phyloP scores from a whole-genome alignment of 2,329 filamentous ascomycete genomes.

The Aspergillus hiratsukae region DNA sequence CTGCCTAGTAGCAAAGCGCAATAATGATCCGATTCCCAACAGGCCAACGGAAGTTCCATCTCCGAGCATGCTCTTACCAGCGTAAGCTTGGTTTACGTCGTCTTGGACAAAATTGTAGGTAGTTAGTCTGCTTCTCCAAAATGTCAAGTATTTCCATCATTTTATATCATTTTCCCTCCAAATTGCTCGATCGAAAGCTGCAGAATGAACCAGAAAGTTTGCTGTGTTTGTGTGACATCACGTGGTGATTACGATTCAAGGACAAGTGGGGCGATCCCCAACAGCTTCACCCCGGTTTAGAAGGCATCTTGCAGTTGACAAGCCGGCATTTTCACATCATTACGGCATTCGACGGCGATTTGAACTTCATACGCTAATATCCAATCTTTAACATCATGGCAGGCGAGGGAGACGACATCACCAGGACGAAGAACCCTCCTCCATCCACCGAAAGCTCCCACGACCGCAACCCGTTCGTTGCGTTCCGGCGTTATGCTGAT shows the following conservation, averaged over 20 bases:
- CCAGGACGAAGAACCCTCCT: slow-evolving; percentile 9
- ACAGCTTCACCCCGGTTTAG: slow-evolving; percentile 22
- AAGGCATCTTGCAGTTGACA: background rate
- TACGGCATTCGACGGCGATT: background rate
- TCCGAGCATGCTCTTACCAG: background rate
- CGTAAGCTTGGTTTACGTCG: background rate
- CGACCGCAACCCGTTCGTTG: slow-evolving; percentile 53
- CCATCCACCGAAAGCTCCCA: slow-evolving; percentile 18
- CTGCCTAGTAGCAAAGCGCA: background rate
- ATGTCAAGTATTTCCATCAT: background rate
- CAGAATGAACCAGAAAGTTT: background rate
- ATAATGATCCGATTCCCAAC: background rate
- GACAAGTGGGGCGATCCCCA: slow-evolving; percentile 27
- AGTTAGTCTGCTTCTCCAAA: background rate
- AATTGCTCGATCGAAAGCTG: background rate
- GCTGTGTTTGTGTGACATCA: slow-evolving; percentile 21
- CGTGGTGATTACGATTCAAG: slow-evolving; percentile 21
- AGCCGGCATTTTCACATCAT: background rate
- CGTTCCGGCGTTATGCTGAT: slow-evolving; percentile 59
- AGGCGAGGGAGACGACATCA: slow-evolving; percentile 16
- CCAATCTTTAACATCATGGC: slow-evolving; percentile 19
- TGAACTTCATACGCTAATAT: background rate
- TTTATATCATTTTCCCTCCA: background rate
- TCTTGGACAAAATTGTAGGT: background rate
- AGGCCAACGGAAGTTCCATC: background rate